Evolutionary conservation across 1,284 basidiomycete genomes (phyloP), one percentile per base, ranked within the genome.

Genomic region (Amylostereum chailletii): DNA sequence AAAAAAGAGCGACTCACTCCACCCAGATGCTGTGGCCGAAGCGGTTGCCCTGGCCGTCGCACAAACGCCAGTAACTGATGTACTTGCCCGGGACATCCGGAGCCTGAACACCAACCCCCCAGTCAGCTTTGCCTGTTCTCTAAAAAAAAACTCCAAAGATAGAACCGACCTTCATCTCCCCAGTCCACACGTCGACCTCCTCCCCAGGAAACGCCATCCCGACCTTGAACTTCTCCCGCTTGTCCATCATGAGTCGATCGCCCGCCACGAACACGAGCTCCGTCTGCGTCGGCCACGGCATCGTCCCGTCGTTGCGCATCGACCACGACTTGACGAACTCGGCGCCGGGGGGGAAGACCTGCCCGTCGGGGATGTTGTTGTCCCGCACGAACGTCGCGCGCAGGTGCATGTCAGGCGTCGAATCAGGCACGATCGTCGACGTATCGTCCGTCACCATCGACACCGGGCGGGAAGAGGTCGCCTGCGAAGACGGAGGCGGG

Each of bases 301-400:
- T 53, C 10, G 59, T 58, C 8, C 88, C 81, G 52, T 74, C 73
- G 58, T 91, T 92, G 40, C 71, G 57, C 69, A 92, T 74, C 50
- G 72, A 71, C 89, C 89, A 92, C 27, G 78, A 78, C 66, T 92
- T 91, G 47, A 88, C 77, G 58, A 92, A 92, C 62, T 87, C 86
- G 0, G 86, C 87, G 41, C 89, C 89, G 4, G 88, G 82, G 41
- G 87, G 85, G 58, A 92, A 84, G 36, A 80, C 65, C 57, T 89
- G 85, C 1, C 89, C 88, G 58, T 87, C 84, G 6, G 76, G 70
- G 44, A 89, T 80, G 45, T 85, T 90, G 42, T 81, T 71, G 59
- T 91, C 83, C 38, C 70, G 71, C 5, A 91, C 57, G 54, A 85
- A 84, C 4, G 64, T 66, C 2, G 86, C 84, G 48, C 69, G 69